Evolutionary conservation across 2,329 filamentous ascomycete genomes (phyloP), one percentile per base, ranked within the genome.

Genomic region (Diaporthe sp.): DNA sequence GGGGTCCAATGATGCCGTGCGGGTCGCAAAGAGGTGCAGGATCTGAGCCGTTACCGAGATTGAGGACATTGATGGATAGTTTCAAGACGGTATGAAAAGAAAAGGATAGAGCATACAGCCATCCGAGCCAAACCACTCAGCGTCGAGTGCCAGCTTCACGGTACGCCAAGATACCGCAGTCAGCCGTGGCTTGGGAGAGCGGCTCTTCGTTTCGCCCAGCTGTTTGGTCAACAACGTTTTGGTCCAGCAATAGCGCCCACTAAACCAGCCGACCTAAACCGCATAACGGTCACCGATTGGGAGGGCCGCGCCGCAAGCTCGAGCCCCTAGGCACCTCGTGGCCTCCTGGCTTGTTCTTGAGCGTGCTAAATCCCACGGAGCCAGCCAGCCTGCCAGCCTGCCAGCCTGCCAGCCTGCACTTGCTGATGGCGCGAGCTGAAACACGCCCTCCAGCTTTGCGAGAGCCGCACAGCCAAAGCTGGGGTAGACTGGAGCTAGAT

Each of bases 301-400:
- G 53, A 75, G 73, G 73, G 47, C 68, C 68, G 73, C 68, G 49
- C 68, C 73, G 73, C 47, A 72, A 72, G 72, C 72, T 70, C 61
- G 37, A 70, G 65, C 65, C 58, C 57, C 47, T 51, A 15, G 22
- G 17, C 25, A 34, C 31, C 34, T 55, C 22, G 25, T 65, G 57
- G 57, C 57, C 28, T 53, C 10, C 15, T 47, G 71, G 57, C 44
- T 42, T 55, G 39, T 17, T 63, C 61, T 31, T 13, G 39, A n/a
- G 25, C 39, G 31, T 51, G 68, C 68, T 37, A 22, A n/a, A 51
- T 49, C 28, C 63, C 44, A 68, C 63, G 47, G 44, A n/a, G 8
- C 31, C 31, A 31, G n/a, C n/a, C n/a, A n/a, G n/a, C 28, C 28
- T 28, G 28, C 28, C 28, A 28, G 28, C 28, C 28, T 28, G 31